phyloP scores from a whole-genome alignment of 2,329 filamentous ascomycete genomes.

The Monilinia laxa region DNA sequence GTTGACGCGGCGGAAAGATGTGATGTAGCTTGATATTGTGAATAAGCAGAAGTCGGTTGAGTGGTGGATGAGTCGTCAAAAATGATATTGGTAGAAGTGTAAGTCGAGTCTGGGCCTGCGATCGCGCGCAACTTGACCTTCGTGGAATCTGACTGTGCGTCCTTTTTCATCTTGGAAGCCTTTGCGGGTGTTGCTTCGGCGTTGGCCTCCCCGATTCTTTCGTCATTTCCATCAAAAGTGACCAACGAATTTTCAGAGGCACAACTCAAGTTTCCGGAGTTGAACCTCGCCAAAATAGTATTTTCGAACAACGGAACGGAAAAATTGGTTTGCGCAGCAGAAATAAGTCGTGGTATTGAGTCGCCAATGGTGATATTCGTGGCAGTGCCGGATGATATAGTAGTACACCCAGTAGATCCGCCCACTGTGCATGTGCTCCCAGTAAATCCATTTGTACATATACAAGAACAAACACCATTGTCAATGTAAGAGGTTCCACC shows the following conservation, averaged over 20 bases:
- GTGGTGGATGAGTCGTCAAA: not conserved
- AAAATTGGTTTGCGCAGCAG: constrained; percentile 65
- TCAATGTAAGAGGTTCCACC: constrained; percentile 74
- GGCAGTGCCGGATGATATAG: constrained; percentile 44
- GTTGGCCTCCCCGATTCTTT: constrained; percentile 28
- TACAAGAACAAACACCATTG: constrained; percentile 72
- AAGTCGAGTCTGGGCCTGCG: constrained; percentile 24
- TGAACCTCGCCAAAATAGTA: constrained; percentile 73
- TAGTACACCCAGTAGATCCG: constrained; percentile 56
- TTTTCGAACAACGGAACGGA: constrained; percentile 71
- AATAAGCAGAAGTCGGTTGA: not conserved
- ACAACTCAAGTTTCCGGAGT: constrained; percentile 73
- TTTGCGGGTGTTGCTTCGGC: constrained; percentile 25
- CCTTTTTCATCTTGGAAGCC: not conserved
- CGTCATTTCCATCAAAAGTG: constrained; percentile 65
- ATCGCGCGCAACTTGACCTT: not conserved
- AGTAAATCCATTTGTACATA: constrained; percentile 87
- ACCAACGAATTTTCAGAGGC: constrained; percentile 83
- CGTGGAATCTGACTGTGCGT: not conserved
- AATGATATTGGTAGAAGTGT: constrained; percentile 22
- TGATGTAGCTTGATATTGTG: constrained; percentile 3
- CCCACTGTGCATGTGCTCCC: constrained; percentile 56
- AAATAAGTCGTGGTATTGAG: constrained; percentile 72
- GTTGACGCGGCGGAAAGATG: not conserved
- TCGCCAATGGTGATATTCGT: constrained; percentile 77